These are phyloP conservation scores for Dactylellina cionopaga DNA, from an alignment of 2,329 filamentous ascomycete genomes.

Conservation along the genomic window DNA sequence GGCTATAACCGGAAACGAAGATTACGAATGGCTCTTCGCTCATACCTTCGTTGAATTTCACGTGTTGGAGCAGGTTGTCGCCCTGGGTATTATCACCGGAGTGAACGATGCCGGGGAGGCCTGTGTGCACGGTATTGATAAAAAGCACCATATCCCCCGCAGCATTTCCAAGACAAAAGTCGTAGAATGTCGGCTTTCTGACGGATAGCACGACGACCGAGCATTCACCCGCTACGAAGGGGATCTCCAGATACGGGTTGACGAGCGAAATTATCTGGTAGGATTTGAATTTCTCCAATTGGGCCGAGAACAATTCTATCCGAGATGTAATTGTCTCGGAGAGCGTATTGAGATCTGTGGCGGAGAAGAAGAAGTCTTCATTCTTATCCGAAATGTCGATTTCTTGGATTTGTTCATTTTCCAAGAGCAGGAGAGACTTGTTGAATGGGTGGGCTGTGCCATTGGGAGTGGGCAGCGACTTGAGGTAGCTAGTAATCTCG, in stretches of 20 bases:
- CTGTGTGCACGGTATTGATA: constrained; percentile 29
- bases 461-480: constrained; percentile 48
- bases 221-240: constrained; percentile 51
- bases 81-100: constrained; percentile 55
- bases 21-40: constrained; percentile 53
- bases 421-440: constrained; percentile 52
- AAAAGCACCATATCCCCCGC: constrained; percentile 54
- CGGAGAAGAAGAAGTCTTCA: constrained; percentile 57
- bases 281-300: constrained; percentile 49
- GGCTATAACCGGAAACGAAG: constrained; percentile 56
- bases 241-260: constrained; percentile 54
- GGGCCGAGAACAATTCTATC: constrained; percentile 53
- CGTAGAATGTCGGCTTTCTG: constrained; percentile 56
- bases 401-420: constrained; percentile 51
- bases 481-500: constrained; percentile 53
- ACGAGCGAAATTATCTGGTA: constrained; percentile 55
- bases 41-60: constrained; percentile 45
- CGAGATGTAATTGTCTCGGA: constrained; percentile 54
- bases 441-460: constrained; percentile 57
- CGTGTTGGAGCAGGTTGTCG: constrained; percentile 53
- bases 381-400: constrained; percentile 56
- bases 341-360: constrained; percentile 56
- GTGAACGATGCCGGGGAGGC: constrained; percentile 55
- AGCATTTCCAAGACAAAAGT: constrained; percentile 56
- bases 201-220: constrained; percentile 56